A percentile compares a stretch with the other conserved stretches of the same genome.
These are phyloP conservation scores for Linnemannia elongata DNA, from an alignment of 192 early-diverging fungal species.

Conservation along the genomic window DNA sequence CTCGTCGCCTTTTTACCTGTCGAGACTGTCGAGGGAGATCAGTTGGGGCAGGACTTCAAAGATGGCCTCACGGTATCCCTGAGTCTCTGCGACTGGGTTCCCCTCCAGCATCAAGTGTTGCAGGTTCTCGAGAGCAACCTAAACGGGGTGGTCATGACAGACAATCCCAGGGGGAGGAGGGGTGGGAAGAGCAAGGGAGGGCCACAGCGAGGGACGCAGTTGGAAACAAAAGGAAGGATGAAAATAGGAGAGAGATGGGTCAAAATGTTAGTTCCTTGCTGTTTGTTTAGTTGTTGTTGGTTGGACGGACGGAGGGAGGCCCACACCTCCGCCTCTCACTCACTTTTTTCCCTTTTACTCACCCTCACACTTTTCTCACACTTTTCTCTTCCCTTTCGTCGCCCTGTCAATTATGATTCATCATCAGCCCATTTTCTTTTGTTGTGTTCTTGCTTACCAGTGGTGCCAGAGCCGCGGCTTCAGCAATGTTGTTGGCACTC, in stretches of 20 bases:
- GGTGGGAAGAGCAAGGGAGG: neutral
- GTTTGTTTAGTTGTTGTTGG: neutral
- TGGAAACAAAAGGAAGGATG: neutral
- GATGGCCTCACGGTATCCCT: constrained; percentile 54
- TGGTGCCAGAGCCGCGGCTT: constrained; percentile 38
- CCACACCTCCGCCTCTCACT: neutral
- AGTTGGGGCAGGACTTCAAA: constrained; percentile 57
- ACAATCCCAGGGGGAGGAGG: neutral
- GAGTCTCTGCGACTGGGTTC: constrained; percentile 32
- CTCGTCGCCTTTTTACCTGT: constrained; percentile 33
- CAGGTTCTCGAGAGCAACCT: constrained; percentile 48
- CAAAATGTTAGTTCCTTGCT: neutral
- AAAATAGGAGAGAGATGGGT: constrained; percentile 2
- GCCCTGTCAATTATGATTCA: constrained; percentile 5
- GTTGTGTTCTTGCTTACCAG: constrained; percentile 44
- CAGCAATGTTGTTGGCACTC: constrained; percentile 54
- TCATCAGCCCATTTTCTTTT: neutral
- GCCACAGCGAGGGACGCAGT: too few species aligned
- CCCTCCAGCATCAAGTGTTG: constrained; percentile 53
- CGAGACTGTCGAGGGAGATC: constrained; percentile 55
- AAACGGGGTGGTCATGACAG: neutral
- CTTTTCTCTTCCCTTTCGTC: neutral
- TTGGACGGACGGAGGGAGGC: neutral
- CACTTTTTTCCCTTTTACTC: neutral
- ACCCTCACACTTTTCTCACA: neutral